A percentile compares a stretch with the other conserved stretches of the same genome.
phyloP scores from a whole-genome alignment of 345 rosid species.

The Acer saccharum region DNA sequence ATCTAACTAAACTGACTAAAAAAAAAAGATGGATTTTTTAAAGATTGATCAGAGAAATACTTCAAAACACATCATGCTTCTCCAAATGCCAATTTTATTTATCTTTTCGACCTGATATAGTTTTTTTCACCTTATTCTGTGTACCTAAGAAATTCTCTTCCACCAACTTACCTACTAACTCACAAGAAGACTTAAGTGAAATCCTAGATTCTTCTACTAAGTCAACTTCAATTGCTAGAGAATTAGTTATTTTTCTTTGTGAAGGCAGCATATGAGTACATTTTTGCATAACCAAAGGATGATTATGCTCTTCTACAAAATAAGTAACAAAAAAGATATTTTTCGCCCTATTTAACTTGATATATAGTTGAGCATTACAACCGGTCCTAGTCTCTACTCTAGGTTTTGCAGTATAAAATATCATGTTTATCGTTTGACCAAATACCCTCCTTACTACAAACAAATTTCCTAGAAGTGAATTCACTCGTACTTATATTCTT shows the following conservation, averaged over 20 bases:
- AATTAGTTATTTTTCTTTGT: too few species aligned
- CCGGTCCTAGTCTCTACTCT: neutral
- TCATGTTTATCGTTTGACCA: neutral
- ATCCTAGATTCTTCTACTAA: too few species aligned
- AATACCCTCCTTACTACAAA: neutral
- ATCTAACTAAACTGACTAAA: neutral
- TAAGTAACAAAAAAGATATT: neutral
- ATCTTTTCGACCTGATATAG: too few species aligned
- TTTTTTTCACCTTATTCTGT: too few species aligned
- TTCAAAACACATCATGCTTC: neutral
- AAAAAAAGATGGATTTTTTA: neutral
- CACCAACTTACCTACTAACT: too few species aligned
- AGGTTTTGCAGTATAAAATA: neutral
- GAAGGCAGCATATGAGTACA: neutral
- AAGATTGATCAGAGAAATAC: neutral
- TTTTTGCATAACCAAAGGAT: neutral
- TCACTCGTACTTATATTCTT: neutral
- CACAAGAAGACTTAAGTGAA: too few species aligned
- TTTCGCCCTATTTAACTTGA: neutral
- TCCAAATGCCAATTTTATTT: neutral
- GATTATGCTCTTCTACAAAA: slow-evolving; percentile 2
- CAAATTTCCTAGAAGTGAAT: too few species aligned
- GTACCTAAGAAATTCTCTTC: too few species aligned
- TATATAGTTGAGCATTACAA: neutral
- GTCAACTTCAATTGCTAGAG: too few species aligned